Evolutionary conservation across 441 rosid species (phyloP), one percentile per base, ranked within the genome.

Genomic region (Viola pubescens): DNA sequence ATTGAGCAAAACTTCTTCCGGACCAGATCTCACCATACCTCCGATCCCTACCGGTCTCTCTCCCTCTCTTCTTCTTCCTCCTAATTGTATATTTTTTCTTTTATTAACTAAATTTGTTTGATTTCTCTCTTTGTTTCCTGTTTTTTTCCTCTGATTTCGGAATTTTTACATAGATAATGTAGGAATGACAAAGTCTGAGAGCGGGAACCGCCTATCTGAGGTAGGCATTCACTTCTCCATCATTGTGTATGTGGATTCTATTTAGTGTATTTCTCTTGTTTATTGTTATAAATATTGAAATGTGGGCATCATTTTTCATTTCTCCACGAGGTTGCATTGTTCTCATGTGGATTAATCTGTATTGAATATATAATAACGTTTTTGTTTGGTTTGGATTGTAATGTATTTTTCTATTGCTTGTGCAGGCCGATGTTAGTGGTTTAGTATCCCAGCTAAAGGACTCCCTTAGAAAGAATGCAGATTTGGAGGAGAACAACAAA

Each of bases 351-450:
- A 38, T 9, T 2, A 9, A 39, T 8, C 42, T 38, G 10, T 16
- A 38, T 47, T 5, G 41, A 42, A 9, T 14, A 6, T 9, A 46
- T 1, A 58, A 42, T 11, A 44, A n/a, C 6, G 11, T 37, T 12
- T 0, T n/a, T 13, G 44, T 34, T 16, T 41, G 48, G 19, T 60
- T 13, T 52, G 26, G 14, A 52, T 57, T 62, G 10, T 71, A 47
- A 52, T 19, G 4, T 19, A 12, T 63, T 13, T 37, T 48, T 60
- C 4, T 54, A 47, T 61, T 47, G 46, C 16, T 58, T 59, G 39
- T 50, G 82, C 86, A 94, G 98, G 76, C 77, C 0, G 97, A 94
- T 78, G 79, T 94, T 60, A 82, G 94, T 75, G 82, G 94, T 68
- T 74, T 94, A 67, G 89, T 89, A 47, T 77, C 96, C 53, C 98